Conservation (phyloP, 2,329 filamentous ascomycete species). For the Diplodia seriata region DNA sequence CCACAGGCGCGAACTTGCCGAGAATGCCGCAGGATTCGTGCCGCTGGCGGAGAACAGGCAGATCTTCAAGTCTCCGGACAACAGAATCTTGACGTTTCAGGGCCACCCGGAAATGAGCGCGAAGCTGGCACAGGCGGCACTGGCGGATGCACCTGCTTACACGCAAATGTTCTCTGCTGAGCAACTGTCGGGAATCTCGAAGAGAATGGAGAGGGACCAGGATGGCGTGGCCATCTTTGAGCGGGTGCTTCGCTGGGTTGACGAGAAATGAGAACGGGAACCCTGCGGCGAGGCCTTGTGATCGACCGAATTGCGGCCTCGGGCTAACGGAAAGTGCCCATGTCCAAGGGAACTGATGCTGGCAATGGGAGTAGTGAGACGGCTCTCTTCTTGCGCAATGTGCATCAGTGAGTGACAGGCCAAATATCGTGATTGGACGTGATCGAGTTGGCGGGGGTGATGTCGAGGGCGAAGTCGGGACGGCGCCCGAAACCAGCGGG, state of each 20-base stretch:
- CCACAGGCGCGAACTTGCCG: constrained; percentile 28
- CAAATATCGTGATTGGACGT: neutral
- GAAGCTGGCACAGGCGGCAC: constrained; percentile 16
- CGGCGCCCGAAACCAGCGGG: constrained; percentile 22
- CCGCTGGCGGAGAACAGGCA: constrained; percentile 23
- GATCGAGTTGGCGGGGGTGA: constrained; percentile 14
- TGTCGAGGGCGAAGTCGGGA: constrained; percentile 32
- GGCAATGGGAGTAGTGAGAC: neutral
- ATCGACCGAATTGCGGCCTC: neutral
- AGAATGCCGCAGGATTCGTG: constrained; percentile 23
- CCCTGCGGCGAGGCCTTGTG: neutral
- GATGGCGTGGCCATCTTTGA: constrained; percentile 26
- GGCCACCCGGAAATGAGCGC: constrained; percentile 32
- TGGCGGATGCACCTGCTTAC: constrained; percentile 24
- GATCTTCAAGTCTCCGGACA: constrained; percentile 27
- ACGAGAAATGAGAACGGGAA: constrained; percentile 14
- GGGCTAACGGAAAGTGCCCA: constrained; percentile 7
- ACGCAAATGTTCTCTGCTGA: constrained; percentile 10
- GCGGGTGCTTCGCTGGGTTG: constrained; percentile 23
- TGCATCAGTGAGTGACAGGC: neutral
- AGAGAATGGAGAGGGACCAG: constrained; percentile 20
- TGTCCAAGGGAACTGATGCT: neutral
- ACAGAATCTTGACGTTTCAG: constrained; percentile 32
- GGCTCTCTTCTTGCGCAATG: no score
- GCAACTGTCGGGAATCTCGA: neutral